A percentile compares a stretch with the other conserved stretches of the same genome.
phyloP scores from a whole-genome alignment of 2,329 filamentous ascomycete species.

The Talaromyces albobiverticillius region DNA sequence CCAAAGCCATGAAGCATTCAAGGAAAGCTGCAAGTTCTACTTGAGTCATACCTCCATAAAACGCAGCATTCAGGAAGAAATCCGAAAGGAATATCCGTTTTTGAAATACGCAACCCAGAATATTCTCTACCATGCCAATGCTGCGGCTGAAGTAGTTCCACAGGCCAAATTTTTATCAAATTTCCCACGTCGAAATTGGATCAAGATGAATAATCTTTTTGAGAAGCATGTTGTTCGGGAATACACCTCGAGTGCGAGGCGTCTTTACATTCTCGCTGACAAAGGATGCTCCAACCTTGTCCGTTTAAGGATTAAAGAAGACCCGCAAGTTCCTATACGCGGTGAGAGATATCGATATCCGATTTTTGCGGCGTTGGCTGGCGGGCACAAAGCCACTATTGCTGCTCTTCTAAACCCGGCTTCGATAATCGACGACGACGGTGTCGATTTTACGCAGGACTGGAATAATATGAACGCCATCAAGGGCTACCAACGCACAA shows the following conservation, averaged over 20 bases:
- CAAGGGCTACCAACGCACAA: neutral
- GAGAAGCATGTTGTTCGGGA: conserved; percentile 28
- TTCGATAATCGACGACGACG: neutral
- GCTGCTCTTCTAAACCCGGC: neutral
- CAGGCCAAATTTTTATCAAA: conserved; percentile 22
- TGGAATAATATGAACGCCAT: neutral
- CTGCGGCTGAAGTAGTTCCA: conserved; percentile 16
- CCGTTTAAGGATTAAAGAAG: conserved; percentile 19
- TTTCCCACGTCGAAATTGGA: conserved; percentile 31
- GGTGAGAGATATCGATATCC: conserved; percentile 4
- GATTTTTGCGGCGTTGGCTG: conserved; percentile 6
- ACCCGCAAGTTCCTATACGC: conserved; percentile 8
- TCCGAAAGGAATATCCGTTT: conserved; percentile 1
- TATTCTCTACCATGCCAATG: conserved; percentile 29
- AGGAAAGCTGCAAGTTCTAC: no score
- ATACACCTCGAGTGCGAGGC: conserved; percentile 20
- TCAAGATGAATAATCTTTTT: conserved; percentile 31
- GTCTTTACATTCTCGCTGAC: conserved; percentile 20
- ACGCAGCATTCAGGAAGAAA: no score
- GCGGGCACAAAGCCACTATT: neutral
- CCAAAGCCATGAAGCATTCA: no score
- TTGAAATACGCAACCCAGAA: conserved; percentile 25
- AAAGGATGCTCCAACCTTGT: neutral
- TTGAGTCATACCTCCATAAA: no score
- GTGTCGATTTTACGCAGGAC: neutral